phyloP scores from a whole-genome alignment of 2,329 filamentous ascomycete genomes.

The Trichoderma simmonsii region DNA sequence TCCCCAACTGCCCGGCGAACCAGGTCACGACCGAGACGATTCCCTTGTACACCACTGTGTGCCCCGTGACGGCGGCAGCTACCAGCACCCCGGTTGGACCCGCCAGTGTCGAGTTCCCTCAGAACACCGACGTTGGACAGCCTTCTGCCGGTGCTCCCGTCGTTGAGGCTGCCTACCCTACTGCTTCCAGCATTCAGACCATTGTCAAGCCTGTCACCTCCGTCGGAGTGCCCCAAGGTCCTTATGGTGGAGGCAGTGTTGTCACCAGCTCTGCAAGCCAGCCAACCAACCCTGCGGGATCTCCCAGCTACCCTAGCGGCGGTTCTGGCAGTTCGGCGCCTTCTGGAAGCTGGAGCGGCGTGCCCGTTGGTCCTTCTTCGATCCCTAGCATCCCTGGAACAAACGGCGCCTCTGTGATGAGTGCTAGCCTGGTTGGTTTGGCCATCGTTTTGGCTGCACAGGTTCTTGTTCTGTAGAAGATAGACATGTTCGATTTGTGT shows the following conservation, averaged over 20 bases:
- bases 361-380: conserved; percentile 17
- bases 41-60: conserved; percentile 37
- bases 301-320: conserved; percentile 15
- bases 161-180: conserved; percentile 4
- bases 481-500: neutral
- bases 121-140: conserved; percentile 16
- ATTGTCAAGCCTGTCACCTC: conserved; percentile 21
- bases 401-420: conserved; percentile 43
- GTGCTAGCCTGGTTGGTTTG: conserved; percentile 27
- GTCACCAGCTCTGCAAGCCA: conserved; percentile 25
- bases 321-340: conserved; percentile 23
- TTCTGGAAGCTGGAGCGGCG: conserved; percentile 19
- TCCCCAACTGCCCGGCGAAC: conserved; percentile 47
- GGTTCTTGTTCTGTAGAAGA: conserved; percentile 28
- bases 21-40: conserved; percentile 34
- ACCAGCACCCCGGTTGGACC: conserved; percentile 1
- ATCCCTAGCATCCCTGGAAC: conserved; percentile 39
- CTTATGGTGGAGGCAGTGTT: conserved; percentile 28
- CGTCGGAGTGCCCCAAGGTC: conserved; percentile 21
- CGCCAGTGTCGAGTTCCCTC: neutral
- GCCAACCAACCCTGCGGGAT: neutral
- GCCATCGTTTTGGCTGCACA: conserved; percentile 29
- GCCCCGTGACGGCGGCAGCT: conserved; percentile 30
- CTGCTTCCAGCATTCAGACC: conserved; percentile 20
- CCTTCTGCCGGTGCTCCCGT: conserved; percentile 8